A percentile compares a stretch with the other conserved stretches of the same genome.
Conservation (phyloP, 2,329 filamentous ascomycete genomes). For the Ophiocordyceps sinensis region DNA sequence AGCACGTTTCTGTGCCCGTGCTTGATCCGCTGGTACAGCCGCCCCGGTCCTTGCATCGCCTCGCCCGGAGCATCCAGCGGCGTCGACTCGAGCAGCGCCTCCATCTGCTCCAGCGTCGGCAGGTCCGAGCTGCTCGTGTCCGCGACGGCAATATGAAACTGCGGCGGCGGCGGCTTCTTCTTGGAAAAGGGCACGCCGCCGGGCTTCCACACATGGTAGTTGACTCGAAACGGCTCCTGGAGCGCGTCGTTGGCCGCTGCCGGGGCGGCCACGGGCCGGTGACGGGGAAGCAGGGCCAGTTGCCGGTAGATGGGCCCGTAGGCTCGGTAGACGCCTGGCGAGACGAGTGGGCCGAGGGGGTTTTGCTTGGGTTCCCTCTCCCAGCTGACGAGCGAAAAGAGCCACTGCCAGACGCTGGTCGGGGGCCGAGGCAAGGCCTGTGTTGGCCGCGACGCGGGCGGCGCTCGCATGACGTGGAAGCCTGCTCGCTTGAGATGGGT, state of each 20-base stretch:
- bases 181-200: slow-evolving; percentile 55
- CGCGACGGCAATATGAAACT: slow-evolving; percentile 74
- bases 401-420: slow-evolving; percentile 33
- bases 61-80: slow-evolving; percentile 48
- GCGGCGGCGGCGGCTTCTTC: slow-evolving; percentile 59
- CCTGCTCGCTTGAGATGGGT: slow-evolving; percentile 69
- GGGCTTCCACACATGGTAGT: slow-evolving; percentile 70
- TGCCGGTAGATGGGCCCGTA: slow-evolving; percentile 62
- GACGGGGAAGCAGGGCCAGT: slow-evolving; percentile 57
- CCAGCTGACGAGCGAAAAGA: slow-evolving; percentile 30
- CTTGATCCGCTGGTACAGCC: slow-evolving; percentile 64
- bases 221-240: slow-evolving; percentile 51
- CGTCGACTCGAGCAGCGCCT: slow-evolving; percentile 55
- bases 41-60: slow-evolving; percentile 24
- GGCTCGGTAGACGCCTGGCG: slow-evolving; percentile 49
- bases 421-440: slow-evolving; percentile 4
- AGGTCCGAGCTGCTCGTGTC: slow-evolving; percentile 58
- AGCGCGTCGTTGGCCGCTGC: slow-evolving; percentile 6
- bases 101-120: slow-evolving; percentile 60
- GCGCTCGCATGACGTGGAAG: slow-evolving; percentile 65
- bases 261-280: slow-evolving; percentile 37
- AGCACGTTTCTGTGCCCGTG: slow-evolving; percentile 75
- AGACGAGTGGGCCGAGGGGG: slow-evolving; percentile 41
- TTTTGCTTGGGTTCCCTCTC: slow-evolving; percentile 9
- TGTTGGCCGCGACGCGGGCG: slow-evolving; percentile 11